Base-by-base conservation (phyloP, 495 filamentous ascomycete species). In the Cetradonia linearis region DNA sequence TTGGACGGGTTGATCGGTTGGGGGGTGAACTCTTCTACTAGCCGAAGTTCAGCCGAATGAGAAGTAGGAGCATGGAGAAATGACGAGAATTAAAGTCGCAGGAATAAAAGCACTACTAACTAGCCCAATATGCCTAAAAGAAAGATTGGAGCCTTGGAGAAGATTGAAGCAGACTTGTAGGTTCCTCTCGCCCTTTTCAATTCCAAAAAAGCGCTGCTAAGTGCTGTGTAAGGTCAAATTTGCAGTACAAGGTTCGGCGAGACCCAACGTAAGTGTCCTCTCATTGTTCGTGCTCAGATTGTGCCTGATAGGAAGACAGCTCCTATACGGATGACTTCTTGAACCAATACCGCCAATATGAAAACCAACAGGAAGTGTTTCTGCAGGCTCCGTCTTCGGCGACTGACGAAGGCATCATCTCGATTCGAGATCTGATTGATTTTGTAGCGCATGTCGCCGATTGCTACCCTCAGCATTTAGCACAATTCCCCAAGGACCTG, bases 391-490 rank as follows among this genome's bases (percentile, higher is more conserved):
- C 93, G 9, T 76, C 88, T 20, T 82, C 88, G 8, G 83, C 84
- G 54, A 87, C 86, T 40, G 83, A 84, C 60, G 84, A 81, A 20
- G 87, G 91, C 42, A 76, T 91, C 23, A 81, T 91, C 25, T 87
- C 88, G 28, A 81, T 96, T 55, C 81, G 85, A 56, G 89, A 96
- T 66, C 78, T 93, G 46, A 86, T 91, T 67, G 90, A 95, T 66
- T 88, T 96, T 65, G 76, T 97, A 56, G 83, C 91, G 37, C 92
- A 97, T 74, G 88, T 93, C 61, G 87, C 91, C 68, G 89, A 95
- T 68, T 93, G 89, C 74, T 99, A 93, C 70, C 90, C 92, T 28
- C 79, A 83, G 28, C 78, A 89, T 63, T 86, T 89, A 16, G 79
- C 82, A 54, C 72, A 78, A 5, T 97, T 95, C 68, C 83, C 89